Evolutionary conservation across 2,329 filamentous ascomycete genomes (phyloP).

Genomic region (Diplodia intermedia): DNA sequence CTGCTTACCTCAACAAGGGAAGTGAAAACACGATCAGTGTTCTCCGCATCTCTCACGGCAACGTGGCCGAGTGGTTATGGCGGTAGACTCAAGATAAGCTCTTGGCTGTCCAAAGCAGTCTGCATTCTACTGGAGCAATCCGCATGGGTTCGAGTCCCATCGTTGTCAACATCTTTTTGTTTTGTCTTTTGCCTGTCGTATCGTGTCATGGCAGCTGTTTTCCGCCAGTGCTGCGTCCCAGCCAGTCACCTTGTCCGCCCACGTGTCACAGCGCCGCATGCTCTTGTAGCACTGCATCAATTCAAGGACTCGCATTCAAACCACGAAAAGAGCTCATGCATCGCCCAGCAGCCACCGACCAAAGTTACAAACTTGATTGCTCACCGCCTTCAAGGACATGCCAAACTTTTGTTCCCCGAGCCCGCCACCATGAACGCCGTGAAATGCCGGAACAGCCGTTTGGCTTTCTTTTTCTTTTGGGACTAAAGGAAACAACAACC

Average conservation of each 20-base stretch:
- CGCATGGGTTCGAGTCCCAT: constrained; percentile 33
- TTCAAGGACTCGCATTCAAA: neutral
- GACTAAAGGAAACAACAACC: neutral
- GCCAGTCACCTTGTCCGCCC: neutral
- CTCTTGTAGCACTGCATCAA: neutral
- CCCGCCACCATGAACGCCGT: constrained; percentile 6
- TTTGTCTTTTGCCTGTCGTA: constrained; percentile 10
- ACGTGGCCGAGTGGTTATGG: constrained; percentile 34
- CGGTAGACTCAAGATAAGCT: constrained; percentile 32
- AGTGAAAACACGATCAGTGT: too few relatives aligned
- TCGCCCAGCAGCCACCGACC: neutral
- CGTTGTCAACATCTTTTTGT: constrained; percentile 29
- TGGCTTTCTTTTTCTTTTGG: neutral
- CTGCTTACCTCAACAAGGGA: too few relatives aligned
- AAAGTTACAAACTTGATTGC: neutral
- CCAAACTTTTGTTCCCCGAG: neutral
- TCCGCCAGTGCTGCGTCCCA: neutral
- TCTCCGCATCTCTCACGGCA: constrained; percentile 2
- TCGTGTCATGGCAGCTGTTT: neutral
- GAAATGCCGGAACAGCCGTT: constrained; percentile 6
- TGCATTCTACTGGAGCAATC: constrained; percentile 33
- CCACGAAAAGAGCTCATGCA: constrained; percentile 3
- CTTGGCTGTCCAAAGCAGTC: constrained; percentile 27
- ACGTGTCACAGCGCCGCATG: neutral
- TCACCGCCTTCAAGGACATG: neutral